A percentile compares a stretch with the other conserved stretches of the same genome.
Conservation (phyloP, 306 rosid species). For the Gleditsia sinensis region DNA sequence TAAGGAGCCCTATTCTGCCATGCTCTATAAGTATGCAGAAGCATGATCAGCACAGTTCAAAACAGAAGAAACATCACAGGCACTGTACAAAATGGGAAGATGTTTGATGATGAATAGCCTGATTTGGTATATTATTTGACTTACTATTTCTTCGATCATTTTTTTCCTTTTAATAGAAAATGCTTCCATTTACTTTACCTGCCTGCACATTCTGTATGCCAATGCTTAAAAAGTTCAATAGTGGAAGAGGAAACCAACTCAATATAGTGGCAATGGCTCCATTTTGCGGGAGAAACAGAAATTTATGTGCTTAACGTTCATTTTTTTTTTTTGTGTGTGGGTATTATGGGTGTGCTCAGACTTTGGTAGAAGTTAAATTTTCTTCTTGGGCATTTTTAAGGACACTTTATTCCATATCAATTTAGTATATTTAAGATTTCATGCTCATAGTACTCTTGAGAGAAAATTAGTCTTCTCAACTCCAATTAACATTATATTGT, state of each 20-base stretch:
- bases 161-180: not conserved
- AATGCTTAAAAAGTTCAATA: constrained; percentile 6
- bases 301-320: no score
- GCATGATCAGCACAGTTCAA: constrained; percentile 35
- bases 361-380: no score
- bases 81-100: constrained; percentile 43
- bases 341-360: no score
- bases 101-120: constrained; percentile 19
- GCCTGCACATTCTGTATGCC: constrained; percentile 4
- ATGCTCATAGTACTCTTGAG: no score
- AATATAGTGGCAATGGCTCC: not conserved
- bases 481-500: no score
- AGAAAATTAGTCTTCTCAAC: no score
- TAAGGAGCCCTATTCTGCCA: constrained; percentile 58
- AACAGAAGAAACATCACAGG: constrained; percentile 43
- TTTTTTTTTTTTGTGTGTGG: no score
- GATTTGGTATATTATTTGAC: not conserved
- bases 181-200: constrained; percentile 3
- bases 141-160: not conserved
- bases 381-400: no score
- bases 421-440: no score
- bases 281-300: no score
- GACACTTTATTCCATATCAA: no score
- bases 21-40: constrained; percentile 42
- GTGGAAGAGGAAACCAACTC: not conserved